Evolutionary conservation across 2,329 filamentous ascomycete species (phyloP), one percentile per base, ranked within the genome.

Genomic region (Coniochaeta sp.): DNA sequence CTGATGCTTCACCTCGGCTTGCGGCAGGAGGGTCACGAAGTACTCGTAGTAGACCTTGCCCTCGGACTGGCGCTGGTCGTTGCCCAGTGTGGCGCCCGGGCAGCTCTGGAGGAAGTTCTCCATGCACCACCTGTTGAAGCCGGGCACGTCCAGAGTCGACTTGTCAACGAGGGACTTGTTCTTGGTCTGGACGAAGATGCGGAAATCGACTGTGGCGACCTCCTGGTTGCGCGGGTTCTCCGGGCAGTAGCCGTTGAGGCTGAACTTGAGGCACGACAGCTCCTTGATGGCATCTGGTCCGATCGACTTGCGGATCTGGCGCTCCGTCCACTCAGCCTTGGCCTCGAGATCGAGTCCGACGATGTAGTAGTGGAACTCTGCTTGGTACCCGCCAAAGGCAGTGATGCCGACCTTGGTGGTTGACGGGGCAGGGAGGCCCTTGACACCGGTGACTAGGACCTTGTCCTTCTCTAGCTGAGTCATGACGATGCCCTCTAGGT

Each of bases 381-480:
- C 66, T 56, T 68, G 65, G 57, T 63, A 69, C 40, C 68, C 68
- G 33, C 63, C 68, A 17, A 61, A 63, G 3, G 63, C 64, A 2
- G 66, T 68, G 44, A 69, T 63, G 40, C 67, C 65, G 56, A 69
- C 68, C 59, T 71, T 72, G 6, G 70, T 73, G 8, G 71, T 73
- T 3, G 67, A 63, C 8, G 71, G 71, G 14, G 71, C 67, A 7
- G 69, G 69, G 19, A 66, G 60, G 11, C 70, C 72, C 63, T 71
- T 71, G 61, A 74, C 68, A 5, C 72, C 71, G 2, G 66, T 67
- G 12, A 74, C 67, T n/a, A 64, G 65, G 14, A 74, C 72, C 17
- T 67, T 66, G 61, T 68, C 68, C 62, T 66, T 65, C 63, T 65
- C 71, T 28, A 69, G 58, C 65, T 83, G 77, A 63, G 81, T 79